Base-by-base conservation (phyloP, 1,284 basidiomycete genomes). In the Agaricales sp. region DNA sequence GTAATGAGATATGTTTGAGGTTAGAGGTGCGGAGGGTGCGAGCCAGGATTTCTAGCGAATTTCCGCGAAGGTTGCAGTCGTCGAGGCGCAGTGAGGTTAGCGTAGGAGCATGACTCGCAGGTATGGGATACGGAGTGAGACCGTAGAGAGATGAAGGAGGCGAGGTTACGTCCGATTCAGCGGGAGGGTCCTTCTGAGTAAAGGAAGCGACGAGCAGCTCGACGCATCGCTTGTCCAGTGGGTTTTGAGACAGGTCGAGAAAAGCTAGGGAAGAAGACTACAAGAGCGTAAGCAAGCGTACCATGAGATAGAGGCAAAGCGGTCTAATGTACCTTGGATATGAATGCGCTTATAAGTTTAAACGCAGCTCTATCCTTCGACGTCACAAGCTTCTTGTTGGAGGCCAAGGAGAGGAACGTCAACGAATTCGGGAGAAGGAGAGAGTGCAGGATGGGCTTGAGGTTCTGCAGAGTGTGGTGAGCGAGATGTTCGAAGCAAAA, bases 401-500 rank as follows among this genome's bases (percentile, higher is more conserved):
- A 89, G 2, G 92, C 86, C 18, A 99, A 69, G 6, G 88, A 92
- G 19, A 98, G 72, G 57, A 86, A 89, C 1, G 87, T 86, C 23
- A 98, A 70, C 0, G 82, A 81, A 18, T 81, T 80, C 16, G 88
- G 87, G 45, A 97, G 87, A 48, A 97, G 78, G 1, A 99, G 74
- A 0, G 92, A 82, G 61, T 97, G 94, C 0, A 98, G 70, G 16
- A 98, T 82, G 0, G 90, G 89, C 67, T 96, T 96, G 50, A 98
- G 63, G 43, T 78, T 80, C 84, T 92, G 30, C 30, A n/a, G n/a
- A n/a, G 48, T 21, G 43, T 21, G 44, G 46, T 55, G 47, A 59
- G 51, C 14, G 54, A 4, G 23, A 38, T 30, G 23, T 3, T n/a
- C 18, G 19, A 35, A 22, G 18, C 50, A 37, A 43, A 44, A 24